These are phyloP conservation scores for Suhomyces bribrorum DNA, from an alignment of 1,139 yeast species.

Conservation along the genomic window DNA sequence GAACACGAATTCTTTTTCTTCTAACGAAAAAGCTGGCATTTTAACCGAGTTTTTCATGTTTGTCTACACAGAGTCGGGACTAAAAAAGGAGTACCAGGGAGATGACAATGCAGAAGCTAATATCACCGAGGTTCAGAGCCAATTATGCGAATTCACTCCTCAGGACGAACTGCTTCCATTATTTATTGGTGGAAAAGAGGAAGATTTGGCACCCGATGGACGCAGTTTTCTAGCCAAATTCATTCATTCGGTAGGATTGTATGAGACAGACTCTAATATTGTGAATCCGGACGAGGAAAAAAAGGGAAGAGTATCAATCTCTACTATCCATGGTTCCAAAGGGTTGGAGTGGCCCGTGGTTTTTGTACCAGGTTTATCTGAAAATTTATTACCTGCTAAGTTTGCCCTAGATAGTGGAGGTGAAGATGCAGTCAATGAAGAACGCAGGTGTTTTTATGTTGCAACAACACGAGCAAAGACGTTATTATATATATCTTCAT, in stretches of 20 bases:
- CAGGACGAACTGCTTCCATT: conserved; percentile 38
- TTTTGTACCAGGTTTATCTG: conserved; percentile 70
- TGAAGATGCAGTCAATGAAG: conserved; percentile 59
- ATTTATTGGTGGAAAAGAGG: conserved; percentile 22
- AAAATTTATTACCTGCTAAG: conserved; percentile 57
- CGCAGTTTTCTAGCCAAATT: conserved; percentile 49
- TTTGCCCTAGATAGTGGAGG: conserved; percentile 37
- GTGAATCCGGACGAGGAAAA: conserved; percentile 18
- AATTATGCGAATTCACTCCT: conserved; percentile 47
- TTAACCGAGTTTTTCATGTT: conserved; percentile 25
- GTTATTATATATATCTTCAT: conserved; percentile 39
- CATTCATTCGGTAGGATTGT: conserved; percentile 63
- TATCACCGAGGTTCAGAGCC: conserved; percentile 45
- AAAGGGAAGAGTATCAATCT: conserved; percentile 40
- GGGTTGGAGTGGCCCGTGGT: conserved; percentile 96
- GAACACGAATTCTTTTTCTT: conserved; percentile 15
- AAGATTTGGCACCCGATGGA: conserved; percentile 22
- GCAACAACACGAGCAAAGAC: conserved; percentile 81
- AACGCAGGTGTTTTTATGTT: conserved; percentile 81
- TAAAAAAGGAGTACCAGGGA: conserved; percentile 30
- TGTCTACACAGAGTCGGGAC: conserved; percentile 31
- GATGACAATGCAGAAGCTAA: conserved; percentile 37
- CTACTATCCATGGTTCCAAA: conserved; percentile 90
- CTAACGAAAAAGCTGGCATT: conserved; percentile 9
- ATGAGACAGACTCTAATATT: conserved; percentile 28